Evolutionary conservation across 139 green algal genomes (phyloP).

Genomic region (Volvox reticuliferus): DNA sequence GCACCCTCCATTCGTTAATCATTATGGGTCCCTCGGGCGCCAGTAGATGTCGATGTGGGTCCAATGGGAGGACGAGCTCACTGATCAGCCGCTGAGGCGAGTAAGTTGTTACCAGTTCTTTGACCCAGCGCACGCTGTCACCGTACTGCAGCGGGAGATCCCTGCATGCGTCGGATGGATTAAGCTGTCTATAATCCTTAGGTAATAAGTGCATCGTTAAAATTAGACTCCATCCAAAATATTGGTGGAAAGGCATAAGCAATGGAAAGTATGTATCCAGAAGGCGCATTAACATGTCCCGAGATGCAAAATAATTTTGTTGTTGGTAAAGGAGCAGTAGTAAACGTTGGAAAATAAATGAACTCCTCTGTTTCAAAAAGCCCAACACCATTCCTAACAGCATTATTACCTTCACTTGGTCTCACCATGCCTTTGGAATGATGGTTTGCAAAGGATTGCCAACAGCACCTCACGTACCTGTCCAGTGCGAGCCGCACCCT

Average conservation of each 20-base stretch:
- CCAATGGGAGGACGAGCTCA: neutral
- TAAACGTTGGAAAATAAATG: no score
- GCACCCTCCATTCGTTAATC: neutral
- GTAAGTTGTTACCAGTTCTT: neutral
- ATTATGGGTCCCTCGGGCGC: neutral
- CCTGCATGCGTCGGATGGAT: no score
- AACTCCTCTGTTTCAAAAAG: no score
- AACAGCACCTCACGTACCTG: neutral
- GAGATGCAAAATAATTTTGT: no score
- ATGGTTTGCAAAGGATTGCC: neutral
- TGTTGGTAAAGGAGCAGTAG: no score
- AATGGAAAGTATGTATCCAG: no score
- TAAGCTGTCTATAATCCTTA: no score
- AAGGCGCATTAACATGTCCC: no score
- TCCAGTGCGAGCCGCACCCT: neutral
- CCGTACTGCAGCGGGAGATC: neutral
- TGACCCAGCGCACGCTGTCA: neutral
- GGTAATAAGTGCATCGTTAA: neutral
- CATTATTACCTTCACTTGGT: no score
- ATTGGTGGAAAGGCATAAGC: no score
- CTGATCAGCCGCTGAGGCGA: neutral
- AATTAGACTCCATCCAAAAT: no score
- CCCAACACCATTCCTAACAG: no score
- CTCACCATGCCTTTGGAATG: neutral
- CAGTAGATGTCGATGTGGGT: neutral